phyloP scores from a whole-genome alignment of 176 grass and related monocot species.

The Hordeum vulgare region DNA sequence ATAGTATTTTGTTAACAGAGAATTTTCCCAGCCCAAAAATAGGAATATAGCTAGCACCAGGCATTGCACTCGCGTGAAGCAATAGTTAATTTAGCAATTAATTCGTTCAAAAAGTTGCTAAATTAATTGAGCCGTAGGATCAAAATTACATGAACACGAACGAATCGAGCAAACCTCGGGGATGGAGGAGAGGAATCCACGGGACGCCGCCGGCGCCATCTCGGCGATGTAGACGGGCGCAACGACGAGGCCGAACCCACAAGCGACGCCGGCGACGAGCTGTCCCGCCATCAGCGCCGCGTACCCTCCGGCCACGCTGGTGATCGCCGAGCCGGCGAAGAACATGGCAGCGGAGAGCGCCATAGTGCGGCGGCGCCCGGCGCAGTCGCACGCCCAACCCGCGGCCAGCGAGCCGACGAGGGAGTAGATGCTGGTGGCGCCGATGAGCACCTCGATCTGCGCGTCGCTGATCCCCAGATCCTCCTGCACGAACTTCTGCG shows the following conservation, averaged over 20 bases:
- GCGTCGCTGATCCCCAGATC: conserved; percentile 44
- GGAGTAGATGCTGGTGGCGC: conserved; percentile 55
- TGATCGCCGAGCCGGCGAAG: conserved; percentile 38
- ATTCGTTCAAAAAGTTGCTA: too few relatives aligned
- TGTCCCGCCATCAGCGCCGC: conserved; percentile 41
- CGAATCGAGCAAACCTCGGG: conserved; percentile 35
- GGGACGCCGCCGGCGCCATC: conserved; percentile 48
- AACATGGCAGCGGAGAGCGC: conserved; percentile 42
- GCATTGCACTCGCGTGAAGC: neutral
- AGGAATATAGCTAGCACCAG: neutral
- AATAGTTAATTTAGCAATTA: neutral
- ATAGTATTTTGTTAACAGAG: neutral
- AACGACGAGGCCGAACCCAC: conserved; percentile 49
- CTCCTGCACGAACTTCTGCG: conserved; percentile 35
- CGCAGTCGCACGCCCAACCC: conserved; percentile 50
- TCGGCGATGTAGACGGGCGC: conserved; percentile 53
- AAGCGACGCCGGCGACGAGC: conserved; percentile 49
- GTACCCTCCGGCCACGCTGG: conserved; percentile 31
- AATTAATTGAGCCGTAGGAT: neutral
- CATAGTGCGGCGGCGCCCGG: conserved; percentile 43
- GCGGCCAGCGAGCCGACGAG: conserved; percentile 59
- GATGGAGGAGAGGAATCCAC: conserved; percentile 56
- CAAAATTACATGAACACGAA: neutral
- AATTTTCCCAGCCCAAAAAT: neutral
- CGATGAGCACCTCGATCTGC: conserved; percentile 56